Base-by-base conservation (phyloP, 106 monocot genomes). In the Platanthera guangdongensis region DNA sequence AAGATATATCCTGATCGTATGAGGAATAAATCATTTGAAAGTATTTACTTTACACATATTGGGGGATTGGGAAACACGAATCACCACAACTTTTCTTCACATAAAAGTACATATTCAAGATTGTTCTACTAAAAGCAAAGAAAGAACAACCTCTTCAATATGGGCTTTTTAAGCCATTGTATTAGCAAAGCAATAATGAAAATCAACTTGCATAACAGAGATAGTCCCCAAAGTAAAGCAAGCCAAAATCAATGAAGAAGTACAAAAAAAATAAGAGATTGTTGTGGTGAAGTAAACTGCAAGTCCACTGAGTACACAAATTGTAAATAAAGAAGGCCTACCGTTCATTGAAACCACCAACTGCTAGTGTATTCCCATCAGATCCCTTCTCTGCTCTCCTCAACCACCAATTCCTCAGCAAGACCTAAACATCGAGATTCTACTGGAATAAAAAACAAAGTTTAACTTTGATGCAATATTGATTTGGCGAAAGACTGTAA, bases 391-490 rank as follows among this genome's bases (percentile, higher is more conserved):
- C 70, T 16, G 6, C n/a, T 70, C 16, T 48, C 15, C 47, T 70
- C 47, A 70, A 70, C 70, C 70, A 70, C 70, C 70, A 70, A 48
- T 70, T 48, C 6, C 70, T 12, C 47, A 70, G 6, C n/a, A 70
- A 47, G 46, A 70, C 70, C 70, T 70, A 48, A 15, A 15, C 47
- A 70, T 70, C 16, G 13, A 48, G 6, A 70, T 48, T 0, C 10
- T 2, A 4, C 16, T 70, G 1, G 11, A 9, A 65, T 8, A 32
- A 67, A 13, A 48, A 70, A 47, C 9, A 13, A 3, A 48, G 16
- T 7, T 70, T 48, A 70, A n/a, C 0, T 7, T 70, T 48, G n/a
- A 70, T n/a, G 5, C 14, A 16, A 48, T 4, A 4, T 70, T 70
- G 70, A 1, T 15, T 2, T 47, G 46, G 47, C n/a, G 48, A 7